Conservation (phyloP, 805 yeast genomes). For the Wickerhamiella slavikovae region DNA sequence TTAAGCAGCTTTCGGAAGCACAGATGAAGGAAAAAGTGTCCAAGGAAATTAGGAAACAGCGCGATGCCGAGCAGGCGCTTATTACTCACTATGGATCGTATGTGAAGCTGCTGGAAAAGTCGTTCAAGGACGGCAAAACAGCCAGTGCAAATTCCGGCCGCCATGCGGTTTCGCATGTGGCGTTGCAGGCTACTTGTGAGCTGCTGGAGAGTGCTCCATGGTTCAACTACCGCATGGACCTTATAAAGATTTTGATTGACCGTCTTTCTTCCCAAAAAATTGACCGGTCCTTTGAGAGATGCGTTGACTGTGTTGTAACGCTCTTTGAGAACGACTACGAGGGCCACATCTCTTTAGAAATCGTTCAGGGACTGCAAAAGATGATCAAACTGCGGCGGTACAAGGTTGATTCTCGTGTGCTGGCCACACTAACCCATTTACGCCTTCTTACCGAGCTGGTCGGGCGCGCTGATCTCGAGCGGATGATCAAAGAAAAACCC, state of each 20-base stretch:
- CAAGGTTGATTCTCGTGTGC: constrained; percentile 64
- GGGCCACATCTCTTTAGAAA: constrained; percentile 63
- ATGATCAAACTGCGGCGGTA: constrained; percentile 53
- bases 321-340: constrained; percentile 57
- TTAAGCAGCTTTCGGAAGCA: constrained; percentile 59
- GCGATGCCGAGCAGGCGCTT: constrained; percentile 65
- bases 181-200: constrained; percentile 65
- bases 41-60: constrained; percentile 55
- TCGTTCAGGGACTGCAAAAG: constrained; percentile 46
- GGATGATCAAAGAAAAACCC: constrained; percentile 25
- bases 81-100: constrained; percentile 50
- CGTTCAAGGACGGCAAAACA: constrained; percentile 22
- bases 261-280: constrained; percentile 35
- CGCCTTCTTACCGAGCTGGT: constrained; percentile 21
- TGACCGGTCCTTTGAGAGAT: constrained; percentile 30
- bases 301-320: constrained; percentile 46
- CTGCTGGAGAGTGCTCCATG: constrained; percentile 44
- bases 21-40: constrained; percentile 70
- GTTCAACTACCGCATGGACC: constrained; percentile 66
- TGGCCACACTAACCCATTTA: constrained; percentile 52
- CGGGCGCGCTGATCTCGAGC: constrained; percentile 21
- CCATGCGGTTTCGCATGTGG: constrained; percentile 18
- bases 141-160: constrained; percentile 6
- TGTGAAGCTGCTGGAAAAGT: constrained; percentile 30
- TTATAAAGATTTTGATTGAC: constrained; percentile 44